phyloP scores from a whole-genome alignment of 1,284 basidiomycete species.

The Ceratobasidium sp. region DNA sequence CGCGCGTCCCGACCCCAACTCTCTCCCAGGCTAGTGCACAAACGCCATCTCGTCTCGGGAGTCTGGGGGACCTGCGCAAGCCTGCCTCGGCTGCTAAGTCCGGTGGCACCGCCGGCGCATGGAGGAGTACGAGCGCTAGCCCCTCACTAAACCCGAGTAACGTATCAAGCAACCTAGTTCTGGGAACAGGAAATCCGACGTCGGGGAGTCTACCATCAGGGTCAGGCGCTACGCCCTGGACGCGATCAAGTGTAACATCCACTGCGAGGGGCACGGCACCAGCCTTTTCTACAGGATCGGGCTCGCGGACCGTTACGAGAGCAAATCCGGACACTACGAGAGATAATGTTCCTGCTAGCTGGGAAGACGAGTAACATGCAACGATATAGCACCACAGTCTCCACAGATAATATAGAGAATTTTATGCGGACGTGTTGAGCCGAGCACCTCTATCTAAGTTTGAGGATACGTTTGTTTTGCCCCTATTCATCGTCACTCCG shows the following conservation, averaged over 20 bases:
- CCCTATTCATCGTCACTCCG: too few relatives aligned
- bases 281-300: not conserved
- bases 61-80: slow-evolving; percentile 40
- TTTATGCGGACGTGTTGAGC: not conserved
- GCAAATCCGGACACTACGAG: not conserved
- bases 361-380: slow-evolving; percentile 36
- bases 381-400: too few relatives aligned
- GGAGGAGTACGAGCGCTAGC: slow-evolving; percentile 38
- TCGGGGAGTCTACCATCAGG: slow-evolving; percentile 20
- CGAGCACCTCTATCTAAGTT: not conserved
- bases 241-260: slow-evolving; percentile 22
- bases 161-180: slow-evolving; percentile 2
- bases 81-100: slow-evolving; percentile 30
- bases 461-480: not conserved
- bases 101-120: not conserved
- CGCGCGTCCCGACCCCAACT: slow-evolving; percentile 77
- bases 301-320: not conserved
- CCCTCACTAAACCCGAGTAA: slow-evolving; percentile 15
- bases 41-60: slow-evolving; percentile 42
- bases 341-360: slow-evolving; percentile 36
- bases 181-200: slow-evolving; percentile 8
- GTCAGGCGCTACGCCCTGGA: slow-evolving; percentile 43
- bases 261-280: not conserved
- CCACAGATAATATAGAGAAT: not conserved
- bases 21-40: slow-evolving; percentile 65